A percentile compares a stretch with the other conserved stretches of the same genome.
phyloP scores from a whole-genome alignment of 169 alveolate genomes.

The Sarcocystis neurona region DNA sequence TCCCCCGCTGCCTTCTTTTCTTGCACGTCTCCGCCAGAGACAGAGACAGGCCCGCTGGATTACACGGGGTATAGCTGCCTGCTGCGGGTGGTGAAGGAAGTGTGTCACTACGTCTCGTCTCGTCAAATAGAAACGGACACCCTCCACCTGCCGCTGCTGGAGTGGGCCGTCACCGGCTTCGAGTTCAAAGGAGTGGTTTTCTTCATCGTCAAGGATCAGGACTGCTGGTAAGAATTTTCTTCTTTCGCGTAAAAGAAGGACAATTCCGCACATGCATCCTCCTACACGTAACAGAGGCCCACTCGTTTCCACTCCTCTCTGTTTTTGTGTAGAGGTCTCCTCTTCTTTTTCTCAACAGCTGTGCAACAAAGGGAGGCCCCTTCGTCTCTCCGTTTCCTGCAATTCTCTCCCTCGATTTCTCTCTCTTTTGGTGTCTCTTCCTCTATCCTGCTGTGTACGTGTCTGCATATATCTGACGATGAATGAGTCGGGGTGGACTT shows the following conservation, averaged over 20 bases:
- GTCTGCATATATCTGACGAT: no score
- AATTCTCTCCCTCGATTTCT: no score
- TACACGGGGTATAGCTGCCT: not conserved
- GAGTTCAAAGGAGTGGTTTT: slow-evolving; percentile 35
- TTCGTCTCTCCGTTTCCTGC: no score
- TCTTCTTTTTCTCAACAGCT: no score
- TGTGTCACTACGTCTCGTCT: not conserved
- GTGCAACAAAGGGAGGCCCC: no score
- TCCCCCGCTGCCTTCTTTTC: not conserved
- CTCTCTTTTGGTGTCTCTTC: no score
- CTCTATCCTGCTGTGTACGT: no score
- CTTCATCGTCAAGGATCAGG: slow-evolving; percentile 22
- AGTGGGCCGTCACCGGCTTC: slow-evolving; percentile 32
- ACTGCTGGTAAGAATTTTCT: not conserved
- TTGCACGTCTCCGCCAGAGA: not conserved
- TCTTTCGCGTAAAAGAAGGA: not conserved
- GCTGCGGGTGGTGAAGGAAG: slow-evolving; percentile 5
- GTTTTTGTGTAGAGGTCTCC: no score
- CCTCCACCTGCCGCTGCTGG: slow-evolving; percentile 17
- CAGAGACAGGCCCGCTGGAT: not conserved
- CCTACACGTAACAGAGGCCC: no score
- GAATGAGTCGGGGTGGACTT: no score
- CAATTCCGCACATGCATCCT: no score
- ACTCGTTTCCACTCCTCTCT: no score
- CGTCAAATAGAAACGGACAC: not conserved